Percentiles rank a stretch among this genome's conserved stretches.
Conservation (phyloP, 495 filamentous ascomycete genomes). For the Friedmanniomyces endolithicus region DNA sequence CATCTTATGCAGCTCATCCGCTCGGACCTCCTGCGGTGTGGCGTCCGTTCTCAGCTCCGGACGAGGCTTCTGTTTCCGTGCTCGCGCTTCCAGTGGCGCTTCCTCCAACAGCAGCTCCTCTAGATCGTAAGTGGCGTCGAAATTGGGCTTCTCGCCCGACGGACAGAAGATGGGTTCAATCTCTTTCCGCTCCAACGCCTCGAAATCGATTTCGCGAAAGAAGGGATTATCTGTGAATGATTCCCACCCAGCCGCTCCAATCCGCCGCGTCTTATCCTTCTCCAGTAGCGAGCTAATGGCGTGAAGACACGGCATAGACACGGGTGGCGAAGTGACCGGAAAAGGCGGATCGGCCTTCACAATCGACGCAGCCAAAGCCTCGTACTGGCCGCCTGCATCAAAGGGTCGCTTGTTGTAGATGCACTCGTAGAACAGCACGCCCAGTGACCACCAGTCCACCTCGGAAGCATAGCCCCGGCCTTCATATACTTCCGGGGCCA, state of each 20-base stretch:
- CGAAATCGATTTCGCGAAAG: conserved; percentile 78
- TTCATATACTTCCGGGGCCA: conserved; percentile 89
- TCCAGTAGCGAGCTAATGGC: conserved; percentile 74
- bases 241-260: conserved; percentile 66
- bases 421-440: conserved; percentile 95
- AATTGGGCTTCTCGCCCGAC: conserved; percentile 95
- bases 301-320: conserved; percentile 72
- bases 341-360: conserved; percentile 72
- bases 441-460: conserved; percentile 97
- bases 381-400: conserved; percentile 72
- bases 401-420: conserved; percentile 99
- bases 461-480: conserved; percentile 74
- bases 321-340: conserved; percentile 77
- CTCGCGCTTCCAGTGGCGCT: conserved; percentile 83
- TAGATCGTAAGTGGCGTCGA: conserved; percentile 94
- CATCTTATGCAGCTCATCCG: conserved; percentile 85
- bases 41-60: conserved; percentile 87
- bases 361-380: conserved; percentile 67
- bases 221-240: conserved; percentile 79
- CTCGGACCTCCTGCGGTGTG: conserved; percentile 85
- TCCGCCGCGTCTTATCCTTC: conserved; percentile 62
- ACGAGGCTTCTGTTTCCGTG: conserved; percentile 82
- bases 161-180: conserved; percentile 84
- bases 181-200: conserved; percentile 72
- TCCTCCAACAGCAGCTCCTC: conserved; percentile 92